Base-by-base conservation (phyloP, 176 grass and related monocot genomes). In the Oryza australiensis region DNA sequence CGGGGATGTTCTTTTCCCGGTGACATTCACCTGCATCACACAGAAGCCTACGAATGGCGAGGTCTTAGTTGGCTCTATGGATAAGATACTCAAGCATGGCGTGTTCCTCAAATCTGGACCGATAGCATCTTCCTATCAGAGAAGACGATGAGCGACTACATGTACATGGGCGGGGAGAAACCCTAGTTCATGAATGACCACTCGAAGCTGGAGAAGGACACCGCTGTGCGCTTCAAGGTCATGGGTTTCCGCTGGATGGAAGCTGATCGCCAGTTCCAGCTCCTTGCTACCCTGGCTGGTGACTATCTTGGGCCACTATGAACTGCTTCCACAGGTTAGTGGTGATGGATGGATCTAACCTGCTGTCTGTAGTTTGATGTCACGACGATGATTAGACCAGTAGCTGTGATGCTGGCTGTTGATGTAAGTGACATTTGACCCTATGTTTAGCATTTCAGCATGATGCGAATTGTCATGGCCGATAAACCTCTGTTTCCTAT, bases 91-190 rank as follows among this genome's bases (percentile, higher is more conserved):
- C n/a, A 95, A 99, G 83, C 96, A 94, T 11, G 93, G 91, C 0
- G 62, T 99, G 45, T 95, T 99, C 71, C 88, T 95, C 23, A 99
- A 94, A 74, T 95, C 96, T 0, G 96, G 96, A 40, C 90, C 93
- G 0, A 91, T 91, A 1, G 80, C 80, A 95, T 99, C 41, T 94
- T 99, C 59, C 80, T 95, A 53, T 86, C 96, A 2, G 93, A 95
- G 37, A 95, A 88, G 74, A 83, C 51, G 1, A 95, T 91, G 87
- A 84, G 73, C 1, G 89, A 93, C 64, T 95, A 94, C 83, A 95
- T 87, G 69, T 94, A 88, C 87, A 90, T 94, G 11, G 86, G 87
- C 0, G 96, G 96, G 38, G 93, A 99, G 74, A 95, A 95, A 91
- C 83, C 77, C 91, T 0, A 40, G 68, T 99, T 99, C 87, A 80